phyloP scores from a whole-genome alignment of 768 basidiomycete genomes.

The Amanita rimosa region DNA sequence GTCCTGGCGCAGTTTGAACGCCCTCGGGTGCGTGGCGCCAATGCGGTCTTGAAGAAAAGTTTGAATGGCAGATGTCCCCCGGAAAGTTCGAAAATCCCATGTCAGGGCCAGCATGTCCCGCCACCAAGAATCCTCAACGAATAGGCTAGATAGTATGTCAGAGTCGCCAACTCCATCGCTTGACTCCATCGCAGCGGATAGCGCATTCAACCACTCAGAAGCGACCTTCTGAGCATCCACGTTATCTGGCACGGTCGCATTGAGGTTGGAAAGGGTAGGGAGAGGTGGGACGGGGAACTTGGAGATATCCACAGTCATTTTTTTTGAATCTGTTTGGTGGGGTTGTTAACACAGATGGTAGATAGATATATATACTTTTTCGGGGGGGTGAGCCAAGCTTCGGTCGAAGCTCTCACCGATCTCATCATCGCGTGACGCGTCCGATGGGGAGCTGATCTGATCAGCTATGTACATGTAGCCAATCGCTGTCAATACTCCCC shows the following conservation, averaged over 20 bases:
- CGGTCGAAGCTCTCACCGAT: no score
- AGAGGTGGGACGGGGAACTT: slow-evolving; percentile 12
- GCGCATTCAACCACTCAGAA: slow-evolving; percentile 18
- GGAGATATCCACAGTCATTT: not conserved
- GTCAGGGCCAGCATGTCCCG: slow-evolving; percentile 41
- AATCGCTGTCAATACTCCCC: no score
- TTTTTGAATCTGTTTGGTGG: not conserved
- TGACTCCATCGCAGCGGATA: slow-evolving; percentile 9
- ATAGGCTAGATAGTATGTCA: slow-evolving; percentile 11
- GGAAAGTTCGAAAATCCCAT: slow-evolving; percentile 31
- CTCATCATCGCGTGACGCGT: no score
- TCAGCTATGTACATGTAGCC: no score
- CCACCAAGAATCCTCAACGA: slow-evolving; percentile 28
- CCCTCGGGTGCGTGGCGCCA: slow-evolving; percentile 15
- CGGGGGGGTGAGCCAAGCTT: no score
- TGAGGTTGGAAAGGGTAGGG: slow-evolving; percentile 18
- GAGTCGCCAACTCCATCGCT: slow-evolving; percentile 10
- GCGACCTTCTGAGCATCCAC: slow-evolving; percentile 17
- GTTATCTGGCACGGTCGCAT: slow-evolving; percentile 11
- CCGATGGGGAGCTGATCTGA: no score
- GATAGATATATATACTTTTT: no score
- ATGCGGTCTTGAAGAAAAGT: slow-evolving; percentile 29
- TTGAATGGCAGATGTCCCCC: slow-evolving; percentile 35
- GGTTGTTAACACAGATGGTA: no score
- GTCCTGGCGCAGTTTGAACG: slow-evolving; percentile 18